These are phyloP conservation scores for Botrytis hyacinthi DNA, from an alignment of 2,329 filamentous ascomycete genomes.

Conservation along the genomic window DNA sequence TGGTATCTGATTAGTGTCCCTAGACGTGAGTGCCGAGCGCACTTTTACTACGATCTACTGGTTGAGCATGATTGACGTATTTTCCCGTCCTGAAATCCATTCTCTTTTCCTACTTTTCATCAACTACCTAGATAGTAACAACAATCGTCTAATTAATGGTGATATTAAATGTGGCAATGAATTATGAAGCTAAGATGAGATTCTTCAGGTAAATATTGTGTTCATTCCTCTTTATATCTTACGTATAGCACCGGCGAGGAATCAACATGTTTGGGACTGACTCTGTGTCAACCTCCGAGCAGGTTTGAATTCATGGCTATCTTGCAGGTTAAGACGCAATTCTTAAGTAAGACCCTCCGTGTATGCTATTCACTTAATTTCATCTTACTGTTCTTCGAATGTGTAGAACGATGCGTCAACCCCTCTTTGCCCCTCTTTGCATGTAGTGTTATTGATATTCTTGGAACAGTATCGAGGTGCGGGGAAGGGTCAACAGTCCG, in stretches of 20 bases:
- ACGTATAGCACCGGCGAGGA: background rate
- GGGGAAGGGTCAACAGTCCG: no score
- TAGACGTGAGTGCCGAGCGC: background rate
- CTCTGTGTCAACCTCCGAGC: no score
- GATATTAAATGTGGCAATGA: fast-evolving
- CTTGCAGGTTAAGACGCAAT: background rate
- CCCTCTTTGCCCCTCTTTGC: background rate
- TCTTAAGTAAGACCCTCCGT: background rate
- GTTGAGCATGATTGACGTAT: fast-evolving
- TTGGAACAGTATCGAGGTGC: background rate
- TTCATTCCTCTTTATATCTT: background rate
- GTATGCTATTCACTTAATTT: background rate
- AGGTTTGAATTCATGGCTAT: background rate
- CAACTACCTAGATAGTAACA: background rate
- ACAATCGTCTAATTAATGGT: background rate
- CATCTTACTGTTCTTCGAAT: fast-evolving
- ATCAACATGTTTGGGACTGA: no score
- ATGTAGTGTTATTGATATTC: background rate
- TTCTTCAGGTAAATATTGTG: no score
- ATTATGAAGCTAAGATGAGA: background rate
- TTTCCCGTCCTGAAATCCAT: background rate
- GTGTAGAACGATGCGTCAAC: background rate
- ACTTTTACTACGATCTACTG: background rate
- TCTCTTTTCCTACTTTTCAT: background rate
- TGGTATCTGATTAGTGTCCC: background rate